Evolutionary conservation across 75 land plant genomes (phyloP).

Genomic region (Larix kaempferi): DNA sequence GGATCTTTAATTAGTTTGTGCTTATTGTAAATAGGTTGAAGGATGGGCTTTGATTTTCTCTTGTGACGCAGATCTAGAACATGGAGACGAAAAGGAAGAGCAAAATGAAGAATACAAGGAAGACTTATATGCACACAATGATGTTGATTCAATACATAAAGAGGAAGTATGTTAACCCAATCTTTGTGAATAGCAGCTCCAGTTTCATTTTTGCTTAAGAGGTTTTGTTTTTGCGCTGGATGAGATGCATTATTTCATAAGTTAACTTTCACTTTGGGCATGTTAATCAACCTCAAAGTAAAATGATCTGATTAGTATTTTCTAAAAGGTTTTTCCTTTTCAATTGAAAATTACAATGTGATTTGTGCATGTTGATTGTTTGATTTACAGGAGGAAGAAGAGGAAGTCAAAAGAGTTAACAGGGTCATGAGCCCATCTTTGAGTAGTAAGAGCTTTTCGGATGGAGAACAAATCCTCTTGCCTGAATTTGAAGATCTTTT

Average conservation of each 20-base stretch:
- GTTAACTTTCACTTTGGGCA: neutral
- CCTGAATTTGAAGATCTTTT: conserved; percentile 88
- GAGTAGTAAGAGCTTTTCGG: conserved; percentile 21
- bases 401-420: conserved; percentile 83
- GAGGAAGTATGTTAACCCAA: conserved; percentile 16
- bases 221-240: neutral
- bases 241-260: neutral
- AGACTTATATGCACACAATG: conserved; percentile 18
- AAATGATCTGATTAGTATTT: neutral
- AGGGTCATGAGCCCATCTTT: conserved; percentile 36
- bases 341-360: neutral
- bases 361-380: conserved; percentile 3
- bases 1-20: neutral
- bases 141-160: conserved; percentile 16
- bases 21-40: neutral
- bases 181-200: conserved; percentile 3
- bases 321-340: neutral
- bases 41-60: neutral
- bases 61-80: conserved; percentile 19
- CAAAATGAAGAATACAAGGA: conserved; percentile 21
- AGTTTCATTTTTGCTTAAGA: neutral
- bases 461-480: conserved; percentile 50
- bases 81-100: conserved; percentile 13
- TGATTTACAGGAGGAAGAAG: conserved; percentile 61
- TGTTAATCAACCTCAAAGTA: neutral